Base-by-base conservation (phyloP, 805 yeast genomes). In the Cyberlindnera galapagoensis region DNA sequence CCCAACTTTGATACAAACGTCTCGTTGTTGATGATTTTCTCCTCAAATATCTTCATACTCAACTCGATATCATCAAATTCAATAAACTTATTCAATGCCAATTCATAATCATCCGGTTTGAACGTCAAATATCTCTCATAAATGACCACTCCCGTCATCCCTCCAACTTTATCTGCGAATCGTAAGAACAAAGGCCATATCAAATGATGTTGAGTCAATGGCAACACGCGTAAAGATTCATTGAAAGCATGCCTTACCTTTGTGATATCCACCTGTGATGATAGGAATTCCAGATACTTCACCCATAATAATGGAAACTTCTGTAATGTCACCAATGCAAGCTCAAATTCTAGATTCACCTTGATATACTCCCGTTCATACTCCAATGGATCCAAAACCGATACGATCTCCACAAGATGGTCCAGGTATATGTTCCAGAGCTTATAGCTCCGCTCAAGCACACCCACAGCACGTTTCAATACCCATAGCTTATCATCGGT, bases 141-240 rank as follows among this genome's bases (percentile, higher is more conserved):
- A 0, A 63, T 46, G 5, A 21, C 21, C 3, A 40, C 30, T 2
- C 46, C 52, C 4, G 47, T 44, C n/a, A 26, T 3, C 6, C 74
- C 79, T 4, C 67, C 69, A 15, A 65, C 56, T 1, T 39, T 31
- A 27, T 57, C 57, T 1, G 74, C 74, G 53, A 66, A 73, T 14
- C 57, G 43, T 26, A 80, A 56, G 35, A 74, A 81, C 38, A 67
- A 47, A 1, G 64, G 57, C 71, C 92, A 71, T 20, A 80, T 66
- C 18, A 60, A 41, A 4, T 66, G 65, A 51, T 78, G 86, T 35
- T 73, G 76, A 0, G 70, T 50, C 6, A 65, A 32, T 1, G 81
- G 74, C 9, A 80, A 44, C 5, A 57, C 40, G 32, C 61, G 59
- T 7, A 82, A 52, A 1, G 80, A 69, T 18, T 51, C 44, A 44